These are phyloP conservation scores for Magnusiomyces suaveolens DNA, from an alignment of 1,139 yeast species.

Conservation along the genomic window DNA sequence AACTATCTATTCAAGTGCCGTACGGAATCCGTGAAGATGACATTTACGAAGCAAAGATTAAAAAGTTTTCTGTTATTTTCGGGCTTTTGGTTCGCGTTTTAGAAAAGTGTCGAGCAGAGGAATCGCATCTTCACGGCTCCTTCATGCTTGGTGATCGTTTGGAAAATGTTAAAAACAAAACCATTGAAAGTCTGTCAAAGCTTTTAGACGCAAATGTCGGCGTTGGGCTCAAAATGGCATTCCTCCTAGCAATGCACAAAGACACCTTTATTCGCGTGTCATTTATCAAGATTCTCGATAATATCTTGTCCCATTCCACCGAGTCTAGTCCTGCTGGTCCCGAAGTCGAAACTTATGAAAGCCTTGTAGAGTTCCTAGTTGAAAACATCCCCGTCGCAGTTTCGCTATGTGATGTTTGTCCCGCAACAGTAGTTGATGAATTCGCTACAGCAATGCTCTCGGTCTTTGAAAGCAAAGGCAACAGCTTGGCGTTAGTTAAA, in stretches of 20 bases:
- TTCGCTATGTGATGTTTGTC: conserved; percentile 35
- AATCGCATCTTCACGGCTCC: conserved; percentile 12
- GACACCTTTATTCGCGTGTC: conserved; percentile 58
- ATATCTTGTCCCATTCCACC: conserved; percentile 44
- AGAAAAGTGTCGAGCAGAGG: conserved; percentile 42
- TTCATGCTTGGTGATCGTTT: conserved; percentile 36
- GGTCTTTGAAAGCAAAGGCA: conserved; percentile 47
- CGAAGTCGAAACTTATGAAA: conserved; percentile 26
- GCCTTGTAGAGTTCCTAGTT: conserved; percentile 26
- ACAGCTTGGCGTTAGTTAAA: conserved; percentile 47
- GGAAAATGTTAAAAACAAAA: conserved; percentile 49
- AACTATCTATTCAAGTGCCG: conserved; percentile 30
- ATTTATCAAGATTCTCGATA: conserved; percentile 67
- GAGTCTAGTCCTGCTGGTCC: conserved; percentile 25
- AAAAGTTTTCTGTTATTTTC: conserved; percentile 63
- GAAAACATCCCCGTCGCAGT: conserved; percentile 19
- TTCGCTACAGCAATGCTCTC: conserved; percentile 62
- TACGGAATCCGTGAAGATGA: conserved; percentile 40
- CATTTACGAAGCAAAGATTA: conserved; percentile 47
- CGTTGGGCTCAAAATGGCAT: conserved; percentile 65
- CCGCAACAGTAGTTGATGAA: conserved; percentile 63
- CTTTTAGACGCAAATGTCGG: conserved; percentile 64
- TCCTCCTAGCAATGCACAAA: conserved; percentile 70
- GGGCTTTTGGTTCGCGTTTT: conserved; percentile 60
- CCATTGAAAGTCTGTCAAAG: conserved; percentile 60